A percentile compares a stretch with the other conserved stretches of the same genome.
Conservation (phyloP, 768 basidiomycete genomes). For the Phlebiopsis gigantea region DNA sequence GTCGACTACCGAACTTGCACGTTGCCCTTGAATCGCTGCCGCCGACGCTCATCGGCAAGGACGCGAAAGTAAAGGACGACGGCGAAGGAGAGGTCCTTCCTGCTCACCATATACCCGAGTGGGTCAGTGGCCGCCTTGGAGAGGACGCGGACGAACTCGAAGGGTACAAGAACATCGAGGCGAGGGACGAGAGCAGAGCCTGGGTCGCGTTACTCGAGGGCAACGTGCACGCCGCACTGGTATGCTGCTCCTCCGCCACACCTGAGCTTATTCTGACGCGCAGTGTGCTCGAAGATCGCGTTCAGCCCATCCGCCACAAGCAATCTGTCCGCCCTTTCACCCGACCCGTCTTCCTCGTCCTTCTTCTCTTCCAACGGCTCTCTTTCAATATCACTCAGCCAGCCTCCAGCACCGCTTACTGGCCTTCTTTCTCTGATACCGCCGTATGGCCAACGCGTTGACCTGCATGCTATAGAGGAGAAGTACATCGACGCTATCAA, state of each 20-base stretch:
- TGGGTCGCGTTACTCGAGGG: conserved; percentile 81
- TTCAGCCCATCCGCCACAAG: conserved; percentile 6
- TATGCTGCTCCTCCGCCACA: conserved; percentile 22
- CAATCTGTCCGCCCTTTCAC: conserved; percentile 35
- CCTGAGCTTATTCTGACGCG: neutral
- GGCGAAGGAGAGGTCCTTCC: conserved; percentile 49
- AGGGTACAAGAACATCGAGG: conserved; percentile 56
- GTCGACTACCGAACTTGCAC: conserved; percentile 66
- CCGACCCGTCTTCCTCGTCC: conserved; percentile 30
- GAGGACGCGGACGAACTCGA: conserved; percentile 41
- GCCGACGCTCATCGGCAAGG: conserved; percentile 5
- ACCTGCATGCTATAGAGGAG: conserved; percentile 42
- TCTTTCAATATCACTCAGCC: conserved; percentile 48
- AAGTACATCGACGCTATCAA: conserved; percentile 69
- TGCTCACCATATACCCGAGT: conserved; percentile 63
- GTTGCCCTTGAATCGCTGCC: conserved; percentile 34
- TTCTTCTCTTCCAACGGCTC: conserved; percentile 15
- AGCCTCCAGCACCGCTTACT: conserved; percentile 65
- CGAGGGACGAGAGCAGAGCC: conserved; percentile 71
- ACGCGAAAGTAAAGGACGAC: conserved; percentile 23
- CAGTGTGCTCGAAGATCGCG: neutral
- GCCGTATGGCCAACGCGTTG: conserved; percentile 52
- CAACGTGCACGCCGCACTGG: conserved; percentile 70
- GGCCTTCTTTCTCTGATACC: conserved; percentile 65
- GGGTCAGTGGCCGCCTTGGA: conserved; percentile 56